Evolutionary conservation across 2,329 filamentous ascomycete species (phyloP), one percentile per base, ranked within the genome.

Genomic region (Capronia epimyces): DNA sequence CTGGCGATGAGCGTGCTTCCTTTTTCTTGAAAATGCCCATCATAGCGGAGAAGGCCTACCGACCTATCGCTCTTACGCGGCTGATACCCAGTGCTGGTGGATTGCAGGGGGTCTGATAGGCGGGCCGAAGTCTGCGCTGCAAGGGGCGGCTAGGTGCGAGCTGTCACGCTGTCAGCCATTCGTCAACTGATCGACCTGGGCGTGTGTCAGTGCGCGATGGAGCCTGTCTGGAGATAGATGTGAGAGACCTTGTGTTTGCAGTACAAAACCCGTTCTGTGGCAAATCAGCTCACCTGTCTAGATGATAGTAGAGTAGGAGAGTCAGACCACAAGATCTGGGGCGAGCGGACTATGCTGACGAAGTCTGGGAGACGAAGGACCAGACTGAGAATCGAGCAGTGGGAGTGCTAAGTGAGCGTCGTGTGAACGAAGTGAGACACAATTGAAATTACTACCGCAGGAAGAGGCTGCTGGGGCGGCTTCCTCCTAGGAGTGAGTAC

Each of bases 11-110:
- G 47, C 67, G 70, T n/a, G 68, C 67, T 56, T 73, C 70, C 56
- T 70, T 74, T 61, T 69, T 69, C 63, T 69, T 72, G 62, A 74
- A 74, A 49, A 74, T 62, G 54, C 69, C 70, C 71, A 73, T 73
- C 77, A 75, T 16, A 66, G 59, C 48, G 49, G 53, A 52, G 49
- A 55, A 57, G 50, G 43, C 50, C 47, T 56, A 53, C 44, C 50
- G 47, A 46, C 34, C 7, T 6, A 37, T 25, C 43, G 27, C 29
- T 37, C 34, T 34, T 15, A 7, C 13, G 34, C 16, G 34, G 34
- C 34, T 37, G 18, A 7, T 13, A 37, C 6, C 34, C 34, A 9
- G 20, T 7, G 29, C 31, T 21, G 20, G 34, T 42, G 44, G 37
- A 25, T 46, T 48, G 50, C 50, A 50, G 47, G 34, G 24, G 46